A percentile compares a stretch with the other conserved stretches of the same genome.
Evolutionary conservation across 2,329 filamentous ascomycete species (phyloP).

Genomic region (Graphilbum sp.): DNA sequence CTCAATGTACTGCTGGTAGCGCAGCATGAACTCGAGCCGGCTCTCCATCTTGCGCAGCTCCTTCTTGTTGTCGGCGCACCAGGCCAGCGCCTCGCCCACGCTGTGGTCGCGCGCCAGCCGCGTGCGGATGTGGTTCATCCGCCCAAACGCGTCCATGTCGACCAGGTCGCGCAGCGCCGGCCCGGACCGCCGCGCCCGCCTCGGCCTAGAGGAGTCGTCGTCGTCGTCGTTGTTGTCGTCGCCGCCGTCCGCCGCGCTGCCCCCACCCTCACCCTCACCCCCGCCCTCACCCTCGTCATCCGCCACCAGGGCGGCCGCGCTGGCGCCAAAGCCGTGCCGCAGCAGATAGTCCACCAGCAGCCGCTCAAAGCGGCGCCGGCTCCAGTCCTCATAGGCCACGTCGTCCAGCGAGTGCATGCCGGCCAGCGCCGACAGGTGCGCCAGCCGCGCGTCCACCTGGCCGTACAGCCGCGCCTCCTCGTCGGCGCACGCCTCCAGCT

Average conservation of each 20-base stretch:
- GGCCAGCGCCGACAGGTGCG: slow-evolving; percentile 69
- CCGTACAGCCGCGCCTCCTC: slow-evolving; percentile 66
- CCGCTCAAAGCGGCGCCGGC: slow-evolving; percentile 61
- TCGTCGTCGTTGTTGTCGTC: too few species aligned
- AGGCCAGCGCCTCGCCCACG: slow-evolving; percentile 64
- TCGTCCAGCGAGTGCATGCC: slow-evolving; percentile 68
- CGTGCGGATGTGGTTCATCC: slow-evolving; percentile 62
- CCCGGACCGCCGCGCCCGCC: slow-evolving; percentile 25
- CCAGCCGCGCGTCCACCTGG: slow-evolving; percentile 59
- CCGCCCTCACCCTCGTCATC: slow-evolving; percentile 22
- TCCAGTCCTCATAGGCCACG: slow-evolving; percentile 89
- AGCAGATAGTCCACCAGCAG: slow-evolving; percentile 87
- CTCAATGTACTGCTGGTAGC: slow-evolving; percentile 90
- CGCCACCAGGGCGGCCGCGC: slow-evolving; percentile 55
- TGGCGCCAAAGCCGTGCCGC: slow-evolving; percentile 65
- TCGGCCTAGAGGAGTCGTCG: too few species aligned
- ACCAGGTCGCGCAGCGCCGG: slow-evolving; percentile 58
- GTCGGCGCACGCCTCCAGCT: slow-evolving; percentile 59
- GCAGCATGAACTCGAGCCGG: slow-evolving; percentile 81
- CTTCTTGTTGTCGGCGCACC: slow-evolving; percentile 90
- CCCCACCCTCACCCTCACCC: neutral
- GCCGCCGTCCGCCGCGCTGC: too few species aligned
- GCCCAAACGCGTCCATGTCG: slow-evolving; percentile 74
- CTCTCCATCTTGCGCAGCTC: slow-evolving; percentile 79
- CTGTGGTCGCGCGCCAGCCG: slow-evolving; percentile 49